phyloP scores from a whole-genome alignment of 2,329 filamentous ascomycete species.

The Ophiostoma himal-ulmi region DNA sequence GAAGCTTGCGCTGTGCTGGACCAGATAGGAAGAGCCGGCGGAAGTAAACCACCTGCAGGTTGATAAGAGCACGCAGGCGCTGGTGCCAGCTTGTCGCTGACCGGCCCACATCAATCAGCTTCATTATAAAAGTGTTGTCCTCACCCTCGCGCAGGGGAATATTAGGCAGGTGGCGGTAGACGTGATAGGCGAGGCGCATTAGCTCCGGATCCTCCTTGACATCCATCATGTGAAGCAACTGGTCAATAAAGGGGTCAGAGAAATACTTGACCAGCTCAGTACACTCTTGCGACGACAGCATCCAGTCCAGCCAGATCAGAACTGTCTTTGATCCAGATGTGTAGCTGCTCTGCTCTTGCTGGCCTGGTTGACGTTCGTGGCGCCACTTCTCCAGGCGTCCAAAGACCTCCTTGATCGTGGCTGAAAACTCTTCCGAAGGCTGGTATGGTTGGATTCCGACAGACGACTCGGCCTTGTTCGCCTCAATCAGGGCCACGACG shows the following conservation, averaged over 20 bases:
- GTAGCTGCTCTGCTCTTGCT: conserved; percentile 89
- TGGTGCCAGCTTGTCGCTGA: conserved; percentile 89
- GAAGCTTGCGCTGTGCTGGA: conserved; percentile 63
- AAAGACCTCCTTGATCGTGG: conserved; percentile 71
- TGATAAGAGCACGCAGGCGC: conserved; percentile 86
- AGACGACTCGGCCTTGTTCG: conserved; percentile 73
- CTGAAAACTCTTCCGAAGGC: conserved; percentile 66
- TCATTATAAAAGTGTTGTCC: conserved; percentile 75
- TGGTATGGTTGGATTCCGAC: conserved; percentile 80
- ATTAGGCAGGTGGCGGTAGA: conserved; percentile 93
- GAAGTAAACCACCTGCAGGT: conserved; percentile 99
- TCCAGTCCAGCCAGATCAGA: conserved; percentile 87
- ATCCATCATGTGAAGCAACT: conserved; percentile 99
- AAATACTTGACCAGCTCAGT: conserved; percentile 89
- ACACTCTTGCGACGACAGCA: conserved; percentile 86
- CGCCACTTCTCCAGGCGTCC: conserved; percentile 79
- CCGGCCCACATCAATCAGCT: conserved; percentile 81
- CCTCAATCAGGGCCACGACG: conserved; percentile 66
- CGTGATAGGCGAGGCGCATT: conserved; percentile 89
- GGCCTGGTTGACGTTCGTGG: conserved; percentile 72
- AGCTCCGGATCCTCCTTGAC: conserved; percentile 97
- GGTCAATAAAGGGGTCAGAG: conserved; percentile 79
- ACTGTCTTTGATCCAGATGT: conserved; percentile 96
- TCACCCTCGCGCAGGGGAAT: conserved; percentile 86
- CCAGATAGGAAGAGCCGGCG: conserved; percentile 85